These are phyloP conservation scores for Elaphomyces granulatus DNA, from an alignment of 495 filamentous ascomycete genomes.

Conservation along the genomic window DNA sequence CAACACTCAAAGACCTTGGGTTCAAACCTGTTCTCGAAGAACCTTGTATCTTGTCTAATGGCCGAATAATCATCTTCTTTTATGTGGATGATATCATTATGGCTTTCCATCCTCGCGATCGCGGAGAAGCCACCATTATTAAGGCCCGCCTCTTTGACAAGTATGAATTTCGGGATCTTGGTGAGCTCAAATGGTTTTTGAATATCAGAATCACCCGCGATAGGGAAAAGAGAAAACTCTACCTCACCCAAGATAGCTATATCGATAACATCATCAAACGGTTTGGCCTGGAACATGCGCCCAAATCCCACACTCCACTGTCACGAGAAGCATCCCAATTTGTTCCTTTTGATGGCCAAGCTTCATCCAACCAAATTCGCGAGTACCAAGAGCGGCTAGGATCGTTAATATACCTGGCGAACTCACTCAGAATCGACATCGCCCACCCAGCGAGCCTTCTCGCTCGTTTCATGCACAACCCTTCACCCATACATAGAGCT, in stretches of 20 bases:
- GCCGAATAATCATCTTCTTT: conserved; percentile 12
- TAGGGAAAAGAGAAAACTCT: no score
- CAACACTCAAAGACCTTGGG: conserved; percentile 7
- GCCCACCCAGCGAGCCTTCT: conserved; percentile 6
- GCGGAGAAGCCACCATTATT: conserved; percentile 4
- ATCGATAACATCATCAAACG: no score
- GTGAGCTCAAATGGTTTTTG: conserved; percentile 6
- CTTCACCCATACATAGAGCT: conserved; percentile 5
- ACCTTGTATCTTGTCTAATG: conserved; percentile 9
- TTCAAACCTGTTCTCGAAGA: conserved; percentile 8
- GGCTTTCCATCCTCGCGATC: neutral
- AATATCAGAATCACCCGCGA: conserved; percentile 8
- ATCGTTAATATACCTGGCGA: conserved; percentile 12
- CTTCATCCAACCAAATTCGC: conserved; percentile 5
- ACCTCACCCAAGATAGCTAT: no score
- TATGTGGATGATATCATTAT: conserved; percentile 15
- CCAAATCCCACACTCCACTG: no score
- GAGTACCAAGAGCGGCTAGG: conserved; percentile 14
- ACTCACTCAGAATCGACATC: conserved; percentile 12
- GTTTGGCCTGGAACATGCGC: no score
- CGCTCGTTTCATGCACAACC: conserved; percentile 13
- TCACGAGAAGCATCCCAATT: neutral
- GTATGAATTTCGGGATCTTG: conserved; percentile 4
- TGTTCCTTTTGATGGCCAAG: conserved; percentile 1
- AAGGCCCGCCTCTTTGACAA: conserved; percentile 3